Evolutionary conservation across 257 asterid species (phyloP), one percentile per base, ranked within the genome.

Genomic region (Osmanthus fragrans): DNA sequence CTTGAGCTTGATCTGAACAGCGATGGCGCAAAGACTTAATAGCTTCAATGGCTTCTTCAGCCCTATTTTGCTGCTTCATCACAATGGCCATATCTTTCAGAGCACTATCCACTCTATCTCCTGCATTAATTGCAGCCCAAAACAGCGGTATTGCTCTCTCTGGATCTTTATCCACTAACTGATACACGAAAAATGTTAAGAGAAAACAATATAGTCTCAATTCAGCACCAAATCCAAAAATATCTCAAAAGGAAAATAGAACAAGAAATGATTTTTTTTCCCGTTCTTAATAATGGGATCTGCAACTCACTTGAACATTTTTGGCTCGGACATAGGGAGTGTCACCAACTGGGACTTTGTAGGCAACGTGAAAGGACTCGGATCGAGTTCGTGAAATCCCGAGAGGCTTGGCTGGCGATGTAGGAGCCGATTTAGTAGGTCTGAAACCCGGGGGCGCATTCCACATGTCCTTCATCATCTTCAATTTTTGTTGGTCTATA

Each of bases 21-120:
- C 98, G 88, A 64, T 78, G 76, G 71, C 99, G 90, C 70, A 96
- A 73, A 1, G 97, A 93, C 76, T 93, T 96, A 56, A 96, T 92
- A 4, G 99, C 99, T 76, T 96, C 99, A 45, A 96, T 83, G 66
- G 99, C 99, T 77, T 96, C 99, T 29, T 92, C 99, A 1, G 99
- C 97, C 85, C 99, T 76, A 74, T 96, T 96, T 70, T 92, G 99
- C 85, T 96, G 99, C 85, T 96, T 96, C 99, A 96, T 96, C 10
- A 96, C 99, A 66, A 96, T 92, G 0, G 99, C 99, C 99, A 96
- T 96, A 64, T 96, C 99, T 80, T 96, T 96, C 19, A 96, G 88
- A 75, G 99, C 99, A 79, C 99, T 95, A 45, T 95, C 99, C 36
- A 95, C 99, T 86, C 99, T 84, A 71, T 96, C 99, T n/a, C 99